A percentile compares a stretch with the other conserved stretches of the same genome.
phyloP scores from a whole-genome alignment of 805 yeast genomes.

The Komagataella pastoris region DNA sequence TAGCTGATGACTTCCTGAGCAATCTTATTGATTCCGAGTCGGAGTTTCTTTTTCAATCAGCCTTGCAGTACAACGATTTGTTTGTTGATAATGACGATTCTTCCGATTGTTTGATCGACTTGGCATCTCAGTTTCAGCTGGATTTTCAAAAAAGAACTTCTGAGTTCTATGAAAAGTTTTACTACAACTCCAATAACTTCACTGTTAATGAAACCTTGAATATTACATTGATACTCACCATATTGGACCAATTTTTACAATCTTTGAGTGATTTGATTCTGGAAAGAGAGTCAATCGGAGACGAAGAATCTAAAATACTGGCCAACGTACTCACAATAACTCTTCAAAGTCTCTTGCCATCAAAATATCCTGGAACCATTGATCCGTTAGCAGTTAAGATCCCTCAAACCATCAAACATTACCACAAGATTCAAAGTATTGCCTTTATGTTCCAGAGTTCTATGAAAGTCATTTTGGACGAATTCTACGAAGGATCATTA shows the following conservation, averaged over 20 bases:
- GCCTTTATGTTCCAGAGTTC: constrained; percentile 16
- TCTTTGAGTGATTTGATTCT: constrained; percentile 9
- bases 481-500: constrained; percentile 37
- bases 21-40: background rate
- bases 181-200: constrained; percentile 4
- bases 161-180: constrained; percentile 6
- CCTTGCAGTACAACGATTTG: background rate
- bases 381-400: background rate
- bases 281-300: constrained; percentile 14
- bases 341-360: background rate
- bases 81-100: constrained; percentile 9
- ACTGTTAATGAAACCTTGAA: constrained; percentile 10
- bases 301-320: constrained; percentile 16
- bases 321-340: constrained; percentile 6
- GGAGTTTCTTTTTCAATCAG: background rate
- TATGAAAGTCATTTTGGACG: constrained; percentile 30
- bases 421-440: constrained; percentile 16
- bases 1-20: background rate
- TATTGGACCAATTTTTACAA: constrained; percentile 8
- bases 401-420: constrained; percentile 1
- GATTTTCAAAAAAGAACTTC: constrained; percentile 6
- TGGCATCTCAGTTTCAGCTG: constrained; percentile 3
- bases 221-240: constrained; percentile 7
- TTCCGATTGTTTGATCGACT: constrained; percentile 3
- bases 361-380: background rate